A percentile compares a stretch with the other conserved stretches of the same genome.
Conservation (phyloP, 1,284 basidiomycete genomes). For the Taiwanofungus camphoratus region DNA sequence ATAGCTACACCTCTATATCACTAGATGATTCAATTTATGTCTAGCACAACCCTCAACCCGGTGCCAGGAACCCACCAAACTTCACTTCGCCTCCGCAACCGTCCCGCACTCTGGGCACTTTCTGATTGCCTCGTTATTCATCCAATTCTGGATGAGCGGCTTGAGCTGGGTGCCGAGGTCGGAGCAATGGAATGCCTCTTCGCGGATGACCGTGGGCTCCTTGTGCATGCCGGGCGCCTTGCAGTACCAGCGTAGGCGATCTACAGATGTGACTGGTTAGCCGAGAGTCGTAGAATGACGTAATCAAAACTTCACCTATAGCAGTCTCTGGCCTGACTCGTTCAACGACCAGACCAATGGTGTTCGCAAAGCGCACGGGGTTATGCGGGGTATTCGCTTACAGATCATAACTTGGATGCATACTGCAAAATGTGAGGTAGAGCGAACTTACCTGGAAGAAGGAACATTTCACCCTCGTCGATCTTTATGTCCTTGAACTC, state of each 20-base stretch:
- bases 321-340: conserved; percentile 71
- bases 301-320: conserved; percentile 38
- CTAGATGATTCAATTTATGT: too few relatives aligned
- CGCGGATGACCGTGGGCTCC: conserved; percentile 78
- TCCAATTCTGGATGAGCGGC: conserved; percentile 84
- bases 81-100: conserved; percentile 59
- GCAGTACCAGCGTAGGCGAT: conserved; percentile 95
- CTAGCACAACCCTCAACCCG: not conserved
- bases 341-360: conserved; percentile 93
- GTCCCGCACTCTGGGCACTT: conserved; percentile 68
- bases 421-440: not conserved
- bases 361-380: conserved; percentile 86
- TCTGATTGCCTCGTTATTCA: conserved; percentile 52
- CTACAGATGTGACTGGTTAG: conserved; percentile 38
- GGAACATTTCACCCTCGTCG: conserved; percentile 94
- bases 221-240: conserved; percentile 58
- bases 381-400: conserved; percentile 93
- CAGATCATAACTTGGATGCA: not conserved
- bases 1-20: too few relatives aligned
- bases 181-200: conserved; percentile 84
- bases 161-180: conserved; percentile 94
- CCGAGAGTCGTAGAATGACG: not conserved
- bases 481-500: conserved; percentile 85
- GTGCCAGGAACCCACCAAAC: not conserved
- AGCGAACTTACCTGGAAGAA: conserved; percentile 72